These are phyloP conservation scores for Macrocystidia cucumis DNA, from an alignment of 1,284 basidiomycete genomes.

Conservation along the genomic window DNA sequence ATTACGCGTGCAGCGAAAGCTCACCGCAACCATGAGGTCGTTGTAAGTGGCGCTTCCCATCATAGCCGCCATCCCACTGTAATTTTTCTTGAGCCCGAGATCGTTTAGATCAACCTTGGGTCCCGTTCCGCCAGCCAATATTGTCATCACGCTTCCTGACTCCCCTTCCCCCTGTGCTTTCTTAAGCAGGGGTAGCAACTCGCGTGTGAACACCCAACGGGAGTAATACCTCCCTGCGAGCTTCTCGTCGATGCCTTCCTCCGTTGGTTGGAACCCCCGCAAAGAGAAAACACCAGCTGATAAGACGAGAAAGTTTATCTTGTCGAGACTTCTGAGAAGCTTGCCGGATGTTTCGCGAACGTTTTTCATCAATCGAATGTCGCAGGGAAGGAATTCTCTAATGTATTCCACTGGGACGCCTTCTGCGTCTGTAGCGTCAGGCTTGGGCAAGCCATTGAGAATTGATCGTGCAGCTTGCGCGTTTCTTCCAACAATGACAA, in stretches of 20 bases:
- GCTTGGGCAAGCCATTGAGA: slow-evolving; percentile 19
- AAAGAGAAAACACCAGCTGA: slow-evolving; percentile 21
- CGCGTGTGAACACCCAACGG: slow-evolving; percentile 24
- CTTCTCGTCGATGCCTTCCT: slow-evolving; percentile 30
- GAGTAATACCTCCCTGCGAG: slow-evolving; percentile 24
- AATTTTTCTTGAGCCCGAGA: slow-evolving; percentile 26
- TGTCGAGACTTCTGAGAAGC: slow-evolving; percentile 17
- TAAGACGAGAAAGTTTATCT: slow-evolving; percentile 30
- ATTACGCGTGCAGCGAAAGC: too few species aligned
- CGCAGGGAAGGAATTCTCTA: slow-evolving; percentile 28
- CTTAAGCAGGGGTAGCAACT: slow-evolving; percentile 21
- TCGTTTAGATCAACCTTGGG: slow-evolving; percentile 24
- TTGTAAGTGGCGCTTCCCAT: slow-evolving; percentile 20
- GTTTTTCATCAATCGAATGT: slow-evolving; percentile 30
- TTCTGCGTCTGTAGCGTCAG: slow-evolving; percentile 9
- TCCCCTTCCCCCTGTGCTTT: slow-evolving; percentile 20
- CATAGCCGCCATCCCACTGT: slow-evolving; percentile 14
- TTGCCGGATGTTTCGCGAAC: slow-evolving; percentile 17
- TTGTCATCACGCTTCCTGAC: slow-evolving; percentile 27
- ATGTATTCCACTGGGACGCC: slow-evolving; percentile 6
- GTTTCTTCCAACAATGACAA: slow-evolving; percentile 26
- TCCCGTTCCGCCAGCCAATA: slow-evolving; percentile 26
- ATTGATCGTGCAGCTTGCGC: slow-evolving; percentile 20
- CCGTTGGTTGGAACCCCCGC: slow-evolving; percentile 24
- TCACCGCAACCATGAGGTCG: slow-evolving; percentile 27